phyloP scores from a whole-genome alignment of 345 rosid species.

The Eucalyptus curtisii region DNA sequence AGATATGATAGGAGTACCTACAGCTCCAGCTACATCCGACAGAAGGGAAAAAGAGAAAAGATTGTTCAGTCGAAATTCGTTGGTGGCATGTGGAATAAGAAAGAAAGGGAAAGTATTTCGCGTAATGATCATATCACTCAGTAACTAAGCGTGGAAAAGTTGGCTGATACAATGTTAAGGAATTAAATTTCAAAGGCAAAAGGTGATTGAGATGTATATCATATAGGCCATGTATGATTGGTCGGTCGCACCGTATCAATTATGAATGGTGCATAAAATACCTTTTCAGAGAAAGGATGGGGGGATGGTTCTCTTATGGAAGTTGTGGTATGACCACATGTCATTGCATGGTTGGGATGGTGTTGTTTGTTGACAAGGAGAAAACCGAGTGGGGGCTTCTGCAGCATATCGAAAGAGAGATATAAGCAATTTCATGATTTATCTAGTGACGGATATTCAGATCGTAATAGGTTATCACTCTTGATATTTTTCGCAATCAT shows the following conservation, averaged over 20 bases:
- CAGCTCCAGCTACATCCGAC: not conserved
- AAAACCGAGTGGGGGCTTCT: not conserved
- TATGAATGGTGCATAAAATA: not conserved
- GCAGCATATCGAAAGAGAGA: not conserved
- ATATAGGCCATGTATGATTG: not conserved
- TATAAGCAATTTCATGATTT: not conserved
- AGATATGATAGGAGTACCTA: not conserved
- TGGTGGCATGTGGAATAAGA: not conserved
- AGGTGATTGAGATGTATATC: not conserved
- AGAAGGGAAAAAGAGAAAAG: not conserved
- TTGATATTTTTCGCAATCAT: not conserved
- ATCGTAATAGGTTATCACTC: not conserved
- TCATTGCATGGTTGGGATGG: not conserved
- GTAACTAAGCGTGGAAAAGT: rapidly evolving
- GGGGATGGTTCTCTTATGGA: not conserved
- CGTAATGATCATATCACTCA: not conserved
- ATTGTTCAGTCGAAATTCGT: rapidly evolving
- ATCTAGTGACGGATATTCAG: rapidly evolving
- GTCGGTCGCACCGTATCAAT: not conserved
- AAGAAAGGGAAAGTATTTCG: not conserved
- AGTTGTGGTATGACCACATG: not conserved
- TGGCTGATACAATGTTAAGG: no score
- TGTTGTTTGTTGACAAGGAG: not conserved
- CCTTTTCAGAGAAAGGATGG: not conserved
- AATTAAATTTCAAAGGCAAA: not conserved